Evolutionary conservation across 2,329 filamentous ascomycete species (phyloP).

Genomic region (Ampelomyces quisqualis): DNA sequence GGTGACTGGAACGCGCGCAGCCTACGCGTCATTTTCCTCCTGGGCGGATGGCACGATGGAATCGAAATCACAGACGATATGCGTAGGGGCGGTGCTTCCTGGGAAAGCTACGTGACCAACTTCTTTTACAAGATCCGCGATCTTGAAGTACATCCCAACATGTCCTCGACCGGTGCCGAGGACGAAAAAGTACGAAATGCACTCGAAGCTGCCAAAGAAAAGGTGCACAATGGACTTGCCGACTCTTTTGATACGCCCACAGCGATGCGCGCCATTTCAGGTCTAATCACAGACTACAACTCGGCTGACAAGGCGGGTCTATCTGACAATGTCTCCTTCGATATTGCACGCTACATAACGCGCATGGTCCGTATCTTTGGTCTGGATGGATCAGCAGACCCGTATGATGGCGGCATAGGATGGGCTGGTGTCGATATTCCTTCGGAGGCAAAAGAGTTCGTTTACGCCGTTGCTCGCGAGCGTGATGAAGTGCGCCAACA

Average conservation of each 20-base stretch:
- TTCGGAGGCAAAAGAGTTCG: slow-evolving; percentile 58
- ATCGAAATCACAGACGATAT: slow-evolving; percentile 88
- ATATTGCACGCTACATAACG: slow-evolving; percentile 75
- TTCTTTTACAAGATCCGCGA: slow-evolving; percentile 63
- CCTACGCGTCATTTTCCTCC: slow-evolving; percentile 81
- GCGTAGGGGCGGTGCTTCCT: slow-evolving; percentile 69
- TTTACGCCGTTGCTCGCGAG: slow-evolving; percentile 60
- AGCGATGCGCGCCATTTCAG: slow-evolving; percentile 75
- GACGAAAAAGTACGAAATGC: slow-evolving; percentile 50
- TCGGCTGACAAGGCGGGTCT: slow-evolving; percentile 45
- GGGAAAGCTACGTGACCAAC: slow-evolving; percentile 78
- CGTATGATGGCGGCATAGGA: slow-evolving; percentile 54
- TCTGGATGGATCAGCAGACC: slow-evolving; percentile 61
- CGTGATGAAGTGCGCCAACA: slow-evolving; percentile 60
- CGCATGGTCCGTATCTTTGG: slow-evolving; percentile 83
- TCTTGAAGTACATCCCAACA: slow-evolving; percentile 43
- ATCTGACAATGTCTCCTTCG: slow-evolving; percentile 51
- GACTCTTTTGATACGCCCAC: slow-evolving; percentile 87
- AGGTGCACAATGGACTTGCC: slow-evolving; percentile 66
- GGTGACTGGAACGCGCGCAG: slow-evolving; percentile 74
- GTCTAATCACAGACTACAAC: slow-evolving; percentile 78
- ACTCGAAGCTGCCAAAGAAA: slow-evolving; percentile 56
- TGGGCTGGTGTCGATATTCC: slow-evolving; percentile 68
- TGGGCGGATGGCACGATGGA: slow-evolving; percentile 86
- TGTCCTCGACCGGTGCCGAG: slow-evolving; percentile 29